Evolutionary conservation across 768 basidiomycete species (phyloP), one percentile per base, ranked within the genome.

Genomic region (Podaxis sp.): DNA sequence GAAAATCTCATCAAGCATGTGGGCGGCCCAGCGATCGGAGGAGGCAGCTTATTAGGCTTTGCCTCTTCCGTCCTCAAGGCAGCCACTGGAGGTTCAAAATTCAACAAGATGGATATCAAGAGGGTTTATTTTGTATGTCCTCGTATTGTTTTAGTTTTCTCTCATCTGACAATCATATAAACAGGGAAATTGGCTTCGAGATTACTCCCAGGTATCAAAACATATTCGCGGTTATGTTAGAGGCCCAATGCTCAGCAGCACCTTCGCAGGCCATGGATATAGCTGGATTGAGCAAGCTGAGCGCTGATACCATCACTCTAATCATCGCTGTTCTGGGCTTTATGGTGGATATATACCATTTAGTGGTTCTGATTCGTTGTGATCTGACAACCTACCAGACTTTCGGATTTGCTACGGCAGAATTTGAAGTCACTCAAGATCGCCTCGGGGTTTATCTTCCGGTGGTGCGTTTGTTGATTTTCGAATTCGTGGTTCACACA

Each of bases 371-470:
- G 5, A 20, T 8, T 2, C 6, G n/a, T 11, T 20, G 17, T 1
- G 20, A 26, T 44, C 33, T 62, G 41, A 24, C 17, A 20, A 12
- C 15, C 6, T 12, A 15, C 6, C 66, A 87, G 85, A 84, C 84
- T 0, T 87, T 86, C 66, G 86, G 85, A 36, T 86, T 83, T 64
- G 83, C 86, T 12, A 87, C 87, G 3, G 80, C 80, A 62, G 86
- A 88, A 73, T 91, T 89, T 64, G 78, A 90, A 76, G 86, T 91
- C 30, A 91, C 89, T 10, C 76, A 84, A 36, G 87, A 90, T 54
- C 82, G 88, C 55, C 80, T 93, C 17, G 89, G 89, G 2, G 87
- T 88, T n/a, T 91, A 91, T 72, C 80, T 90, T 1, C 89, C 89
- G 3, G 84, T 86, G 10, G 86, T 84, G 70, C 66, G 81, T 75